phyloP scores from a whole-genome alignment of 768 basidiomycete species.

The Naematelia encephala region DNA sequence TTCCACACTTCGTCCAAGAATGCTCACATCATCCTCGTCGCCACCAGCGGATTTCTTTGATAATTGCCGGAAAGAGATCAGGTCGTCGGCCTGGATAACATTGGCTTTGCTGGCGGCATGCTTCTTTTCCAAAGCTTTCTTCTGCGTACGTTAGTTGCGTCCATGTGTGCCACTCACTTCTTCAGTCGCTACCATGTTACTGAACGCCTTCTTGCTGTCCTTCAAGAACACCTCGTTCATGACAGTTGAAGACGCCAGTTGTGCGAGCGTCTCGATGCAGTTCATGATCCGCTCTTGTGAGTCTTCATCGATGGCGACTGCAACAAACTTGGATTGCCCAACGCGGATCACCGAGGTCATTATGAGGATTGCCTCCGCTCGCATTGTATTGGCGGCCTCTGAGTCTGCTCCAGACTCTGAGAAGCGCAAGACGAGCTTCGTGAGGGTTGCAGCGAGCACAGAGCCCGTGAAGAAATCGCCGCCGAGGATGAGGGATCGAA shows the following conservation, averaged over 20 bases:
- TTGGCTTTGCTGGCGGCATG: slow-evolving; percentile 68
- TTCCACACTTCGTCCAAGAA: too few species aligned
- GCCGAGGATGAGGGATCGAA: slow-evolving; percentile 84
- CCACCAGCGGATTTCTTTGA: slow-evolving; percentile 84
- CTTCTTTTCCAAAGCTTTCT: slow-evolving; percentile 86
- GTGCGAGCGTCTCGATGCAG: slow-evolving; percentile 89
- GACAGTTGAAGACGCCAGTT: slow-evolving; percentile 64
- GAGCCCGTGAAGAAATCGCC: slow-evolving; percentile 97
- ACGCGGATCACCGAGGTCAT: slow-evolving; percentile 97
- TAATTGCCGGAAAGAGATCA: slow-evolving; percentile 89
- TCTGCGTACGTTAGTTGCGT: slow-evolving; percentile 55
- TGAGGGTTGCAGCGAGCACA: slow-evolving; percentile 81
- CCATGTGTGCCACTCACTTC: slow-evolving; percentile 59
- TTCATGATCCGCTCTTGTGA: slow-evolving; percentile 93
- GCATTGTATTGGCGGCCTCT: slow-evolving; percentile 65
- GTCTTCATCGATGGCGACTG: slow-evolving; percentile 96
- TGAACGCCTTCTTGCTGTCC: slow-evolving; percentile 86
- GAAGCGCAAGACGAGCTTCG: slow-evolving; percentile 83
- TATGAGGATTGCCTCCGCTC: slow-evolving; percentile 95
- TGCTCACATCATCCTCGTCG: slow-evolving; percentile 56
- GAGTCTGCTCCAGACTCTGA: slow-evolving; percentile 56
- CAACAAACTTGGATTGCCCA: slow-evolving; percentile 92
- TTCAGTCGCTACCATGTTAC: slow-evolving; percentile 92
- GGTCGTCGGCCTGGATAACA: slow-evolving; percentile 87
- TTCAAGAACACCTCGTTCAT: slow-evolving; percentile 58